A percentile compares a stretch with the other conserved stretches of the same genome.
Evolutionary conservation across 2,329 filamentous ascomycete species (phyloP).

Genomic region (Sarocladium oryzae): DNA sequence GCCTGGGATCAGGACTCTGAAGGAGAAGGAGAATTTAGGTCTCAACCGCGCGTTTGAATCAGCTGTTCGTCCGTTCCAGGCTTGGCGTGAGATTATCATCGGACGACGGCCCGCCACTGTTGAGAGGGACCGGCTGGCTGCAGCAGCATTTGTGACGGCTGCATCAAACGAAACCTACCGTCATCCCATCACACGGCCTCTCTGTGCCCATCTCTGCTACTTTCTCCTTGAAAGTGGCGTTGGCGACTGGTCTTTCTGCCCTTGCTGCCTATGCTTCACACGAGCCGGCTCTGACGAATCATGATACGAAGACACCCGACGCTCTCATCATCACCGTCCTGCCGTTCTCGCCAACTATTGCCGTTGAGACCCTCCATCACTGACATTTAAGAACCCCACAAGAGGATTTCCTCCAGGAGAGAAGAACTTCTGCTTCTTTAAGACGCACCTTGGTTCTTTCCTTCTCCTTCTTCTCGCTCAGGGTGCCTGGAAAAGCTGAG

Average conservation of each 20-base stretch:
- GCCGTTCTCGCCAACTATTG: not conserved
- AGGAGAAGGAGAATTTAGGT: too few relatives aligned
- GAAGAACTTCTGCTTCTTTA: too few relatives aligned
- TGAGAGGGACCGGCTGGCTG: not conserved
- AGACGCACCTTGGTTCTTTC: not conserved
- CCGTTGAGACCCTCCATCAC: conserved; percentile 1
- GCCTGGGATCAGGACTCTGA: not conserved
- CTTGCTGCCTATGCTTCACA: conserved; percentile 1
- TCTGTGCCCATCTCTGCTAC: not conserved
- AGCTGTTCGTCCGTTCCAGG: not conserved
- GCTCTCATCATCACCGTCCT: not conserved
- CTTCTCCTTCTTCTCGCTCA: conserved; percentile 6
- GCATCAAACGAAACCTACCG: not conserved
- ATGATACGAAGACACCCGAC: conserved; percentile 6
- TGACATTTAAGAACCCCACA: not conserved
- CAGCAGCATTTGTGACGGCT: not conserved
- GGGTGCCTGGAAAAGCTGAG: conserved; percentile 7
- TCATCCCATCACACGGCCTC: not conserved
- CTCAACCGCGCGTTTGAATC: not conserved
- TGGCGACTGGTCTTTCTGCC: not conserved
- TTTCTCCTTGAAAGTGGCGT: not conserved
- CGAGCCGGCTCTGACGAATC: conserved; percentile 7
- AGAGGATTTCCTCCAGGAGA: not conserved
- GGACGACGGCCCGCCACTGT: not conserved
- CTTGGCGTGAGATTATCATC: too few relatives aligned